Evolutionary conservation across 2,329 filamentous ascomycete genomes (phyloP).

Genomic region (Periconia macrospinosa): DNA sequence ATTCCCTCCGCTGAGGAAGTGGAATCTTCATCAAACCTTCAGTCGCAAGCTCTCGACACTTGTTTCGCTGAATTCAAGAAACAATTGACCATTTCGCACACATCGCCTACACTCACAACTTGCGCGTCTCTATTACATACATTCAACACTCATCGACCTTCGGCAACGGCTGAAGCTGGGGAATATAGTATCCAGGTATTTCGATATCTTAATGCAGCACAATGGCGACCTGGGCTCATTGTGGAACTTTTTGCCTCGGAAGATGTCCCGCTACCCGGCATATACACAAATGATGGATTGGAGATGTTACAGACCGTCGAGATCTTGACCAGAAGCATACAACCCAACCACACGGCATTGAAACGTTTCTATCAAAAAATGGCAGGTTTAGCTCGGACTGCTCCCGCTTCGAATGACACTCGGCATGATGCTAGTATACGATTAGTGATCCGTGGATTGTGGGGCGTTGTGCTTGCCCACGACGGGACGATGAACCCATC

Average conservation of each 20-base stretch:
- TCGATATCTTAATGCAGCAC: neutral
- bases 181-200: constrained; percentile 1
- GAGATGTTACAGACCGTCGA: constrained; percentile 17
- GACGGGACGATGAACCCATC: neutral
- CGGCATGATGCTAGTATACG: constrained; percentile 14
- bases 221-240: neutral
- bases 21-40: too few relatives aligned
- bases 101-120: neutral
- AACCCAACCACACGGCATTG: neutral
- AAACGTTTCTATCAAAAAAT: constrained; percentile 11
- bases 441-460: constrained; percentile 14
- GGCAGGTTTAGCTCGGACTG: constrained; percentile 8
- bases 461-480: constrained; percentile 3
- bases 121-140: constrained; percentile 1
- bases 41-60: neutral
- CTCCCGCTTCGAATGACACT: constrained; percentile 1
- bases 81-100: constrained; percentile 2
- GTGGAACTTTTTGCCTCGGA: neutral
- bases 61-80: constrained; percentile 15
- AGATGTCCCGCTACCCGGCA: constrained; percentile 2
- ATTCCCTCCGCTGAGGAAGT: too few relatives aligned
- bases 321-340: constrained; percentile 4
- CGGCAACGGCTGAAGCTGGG: constrained; percentile 7
- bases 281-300: constrained; percentile 11
- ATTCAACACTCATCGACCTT: constrained; percentile 11